phyloP scores from a whole-genome alignment of 2,329 filamentous ascomycete genomes.

The Teratosphaeria pseudoeucalypti region DNA sequence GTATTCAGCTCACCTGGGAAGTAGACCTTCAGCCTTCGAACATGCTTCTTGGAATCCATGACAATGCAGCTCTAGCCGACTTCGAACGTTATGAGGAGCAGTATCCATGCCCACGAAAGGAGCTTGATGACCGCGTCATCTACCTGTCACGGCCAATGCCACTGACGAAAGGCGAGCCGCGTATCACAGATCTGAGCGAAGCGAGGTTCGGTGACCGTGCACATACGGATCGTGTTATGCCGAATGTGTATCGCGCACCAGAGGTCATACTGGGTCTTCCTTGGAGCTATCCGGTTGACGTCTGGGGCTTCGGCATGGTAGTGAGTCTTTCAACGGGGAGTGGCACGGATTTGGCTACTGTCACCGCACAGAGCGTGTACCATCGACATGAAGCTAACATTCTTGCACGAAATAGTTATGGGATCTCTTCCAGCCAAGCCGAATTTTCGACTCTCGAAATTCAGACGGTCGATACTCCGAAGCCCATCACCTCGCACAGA shows the following conservation, averaged over 20 bases:
- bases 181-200: constrained; percentile 29
- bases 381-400: background rate
- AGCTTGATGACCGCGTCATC: constrained; percentile 15
- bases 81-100: background rate
- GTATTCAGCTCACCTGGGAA: background rate
- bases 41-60: constrained; percentile 26
- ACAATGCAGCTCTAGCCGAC: constrained; percentile 25
- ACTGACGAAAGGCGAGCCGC: constrained; percentile 22
- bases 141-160: constrained; percentile 27
- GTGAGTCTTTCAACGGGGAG: constrained; percentile 14
- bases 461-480: background rate
- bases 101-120: constrained; percentile 20
- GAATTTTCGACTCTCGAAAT: constrained; percentile 20
- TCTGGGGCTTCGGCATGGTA: constrained; percentile 30
- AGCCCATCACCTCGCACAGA: background rate
- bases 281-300: constrained; percentile 29
- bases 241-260: constrained; percentile 28
- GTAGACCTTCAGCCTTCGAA: constrained; percentile 25
- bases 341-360: background rate
- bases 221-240: constrained; percentile 24
- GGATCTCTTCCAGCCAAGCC: constrained; percentile 27
- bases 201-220: constrained; percentile 25
- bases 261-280: constrained; percentile 28
- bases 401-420: constrained; percentile 20
- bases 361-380: background rate